Percentiles rank a stretch among this genome's conserved stretches.
Evolutionary conservation across 768 basidiomycete species (phyloP).

Genomic region (Tylopilus sp.): DNA sequence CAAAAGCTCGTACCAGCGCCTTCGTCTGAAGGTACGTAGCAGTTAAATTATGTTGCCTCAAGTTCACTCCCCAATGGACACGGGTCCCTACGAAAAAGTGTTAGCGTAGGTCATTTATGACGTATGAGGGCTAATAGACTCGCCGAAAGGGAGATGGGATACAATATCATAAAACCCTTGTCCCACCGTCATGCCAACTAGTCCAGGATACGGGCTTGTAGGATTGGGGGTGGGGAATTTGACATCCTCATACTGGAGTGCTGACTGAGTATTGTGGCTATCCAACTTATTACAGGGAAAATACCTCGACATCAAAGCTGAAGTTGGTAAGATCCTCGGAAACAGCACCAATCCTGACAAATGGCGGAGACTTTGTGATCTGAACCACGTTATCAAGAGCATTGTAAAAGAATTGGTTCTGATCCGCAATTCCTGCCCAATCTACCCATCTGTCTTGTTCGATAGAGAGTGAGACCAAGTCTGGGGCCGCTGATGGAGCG

Average conservation of each 20-base stretch:
- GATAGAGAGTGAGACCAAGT: slow-evolving; percentile 61
- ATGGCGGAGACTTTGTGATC: slow-evolving; percentile 51
- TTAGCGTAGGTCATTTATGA: background rate
- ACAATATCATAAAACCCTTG: slow-evolving; percentile 51
- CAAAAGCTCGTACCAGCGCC: slow-evolving; percentile 48
- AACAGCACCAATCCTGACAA: slow-evolving; percentile 59
- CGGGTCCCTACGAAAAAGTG: slow-evolving; percentile 43
- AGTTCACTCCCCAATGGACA: slow-evolving; percentile 66
- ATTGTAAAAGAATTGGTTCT: slow-evolving; percentile 60
- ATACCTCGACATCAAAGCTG: background rate
- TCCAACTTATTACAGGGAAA: background rate
- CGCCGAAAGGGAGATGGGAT: slow-evolving; percentile 49
- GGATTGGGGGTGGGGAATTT: slow-evolving; percentile 47
- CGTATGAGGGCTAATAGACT: slow-evolving; percentile 5
- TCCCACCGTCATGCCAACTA: slow-evolving; percentile 54
- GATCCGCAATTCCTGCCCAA: slow-evolving; percentile 51
- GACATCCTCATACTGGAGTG: slow-evolving; percentile 41
- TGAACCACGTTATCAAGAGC: slow-evolving; percentile 52
- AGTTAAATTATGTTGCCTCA: slow-evolving; percentile 52
- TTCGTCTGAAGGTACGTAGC: slow-evolving; percentile 45
- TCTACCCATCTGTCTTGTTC: slow-evolving; percentile 71
- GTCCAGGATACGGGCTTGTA: slow-evolving; percentile 63
- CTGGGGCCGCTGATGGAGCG: slow-evolving; percentile 39
- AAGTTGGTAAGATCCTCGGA: slow-evolving; percentile 55
- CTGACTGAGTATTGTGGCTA: background rate